Conservation (phyloP, 1,284 basidiomycete species). For the Ustilago vetiveriae region DNA sequence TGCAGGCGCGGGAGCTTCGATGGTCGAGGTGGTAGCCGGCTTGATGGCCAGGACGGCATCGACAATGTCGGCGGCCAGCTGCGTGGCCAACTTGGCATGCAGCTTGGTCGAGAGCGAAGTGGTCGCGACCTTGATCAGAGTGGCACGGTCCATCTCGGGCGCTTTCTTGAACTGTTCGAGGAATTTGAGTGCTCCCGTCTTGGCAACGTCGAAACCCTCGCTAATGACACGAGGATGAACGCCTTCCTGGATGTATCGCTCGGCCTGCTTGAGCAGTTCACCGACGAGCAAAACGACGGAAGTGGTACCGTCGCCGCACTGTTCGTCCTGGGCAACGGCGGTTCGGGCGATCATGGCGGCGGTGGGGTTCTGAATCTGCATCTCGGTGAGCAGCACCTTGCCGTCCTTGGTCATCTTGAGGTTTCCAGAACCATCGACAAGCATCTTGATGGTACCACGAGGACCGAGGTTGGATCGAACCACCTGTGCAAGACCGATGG, state of each 20-base stretch:
- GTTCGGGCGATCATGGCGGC: conserved; percentile 99
- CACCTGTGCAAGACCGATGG: conserved; percentile 95
- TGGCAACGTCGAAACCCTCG: conserved; percentile 95
- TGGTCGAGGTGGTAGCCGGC: conserved; percentile 48
- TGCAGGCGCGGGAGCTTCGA: conserved; percentile 50
- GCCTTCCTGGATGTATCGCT: conserved; percentile 96
- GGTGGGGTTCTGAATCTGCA: conserved; percentile 98
- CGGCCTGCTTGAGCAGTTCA: conserved; percentile 95
- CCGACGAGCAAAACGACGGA: conserved; percentile 96
- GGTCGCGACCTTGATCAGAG: conserved; percentile 89
- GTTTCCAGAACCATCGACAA: conserved; percentile 98
- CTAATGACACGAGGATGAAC: conserved; percentile 96
- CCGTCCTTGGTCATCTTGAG: conserved; percentile 99
- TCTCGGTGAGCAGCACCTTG: conserved; percentile 97
- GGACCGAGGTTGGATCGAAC: conserved; percentile 95
- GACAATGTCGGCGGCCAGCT: conserved; percentile 90
- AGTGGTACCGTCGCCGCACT: conserved; percentile 98
- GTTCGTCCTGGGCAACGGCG: conserved; percentile 97
- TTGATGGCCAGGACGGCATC: conserved; percentile 93
- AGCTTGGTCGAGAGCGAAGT: conserved; percentile 96
- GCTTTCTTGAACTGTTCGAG: conserved; percentile 86
- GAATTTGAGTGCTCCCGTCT: conserved; percentile 95
- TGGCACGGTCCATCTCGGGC: conserved; percentile 81
- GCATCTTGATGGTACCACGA: conserved; percentile 88
- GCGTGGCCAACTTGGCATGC: conserved; percentile 81